Evolutionary conservation across 1,284 basidiomycete species (phyloP), one percentile per base, ranked within the genome.

Genomic region (Rhodotorula sp.): DNA sequence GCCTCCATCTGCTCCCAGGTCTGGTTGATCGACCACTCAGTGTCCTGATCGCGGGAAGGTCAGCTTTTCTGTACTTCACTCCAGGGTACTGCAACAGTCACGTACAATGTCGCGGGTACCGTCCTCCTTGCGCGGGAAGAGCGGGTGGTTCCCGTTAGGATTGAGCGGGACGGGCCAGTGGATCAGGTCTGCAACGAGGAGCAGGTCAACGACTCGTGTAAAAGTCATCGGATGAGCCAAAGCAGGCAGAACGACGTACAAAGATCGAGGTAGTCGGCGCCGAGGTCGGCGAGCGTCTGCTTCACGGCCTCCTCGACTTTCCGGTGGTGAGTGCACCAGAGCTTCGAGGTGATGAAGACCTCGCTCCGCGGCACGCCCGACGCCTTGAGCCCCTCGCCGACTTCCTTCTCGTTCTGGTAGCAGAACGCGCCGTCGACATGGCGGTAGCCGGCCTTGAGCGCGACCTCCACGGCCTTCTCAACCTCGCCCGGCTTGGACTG

Each of bases 1-100:
- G 84, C 87, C 81, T 94, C 92, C 88, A 94, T 90, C 80, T 90
- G 88, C 75, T 85, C 87, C 92, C 92, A 94, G 10, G 92, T 93
- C 69, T 91, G 85, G 66, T 82, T 80, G 72, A 86, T 82, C 44
- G 83, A 81, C 69, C 83, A 83, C 34, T 78, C 78, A 27, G 83
- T 81, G 41, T 62, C 57, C 13, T 55, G 27, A 5, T 5, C 37
- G 25, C 27, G 25, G 44, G 9, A 21, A 17, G 19, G 34, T 54
- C 17, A 57, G n/a, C 22, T 8, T 41, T 39, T 41, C 39, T 39
- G 46, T 10, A 6, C 4, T 27, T 10, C 22, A 10, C 46, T 3
- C 9, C 19, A 48, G 1, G 1, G n/a, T 1, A 4, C 15, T 19
- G 37, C 17, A 39, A 46, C 22, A 0, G 17, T 46, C 0, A 41